phyloP scores from a whole-genome alignment of 2,329 filamentous ascomycete species.

The Hirsutella thompsonii region DNA sequence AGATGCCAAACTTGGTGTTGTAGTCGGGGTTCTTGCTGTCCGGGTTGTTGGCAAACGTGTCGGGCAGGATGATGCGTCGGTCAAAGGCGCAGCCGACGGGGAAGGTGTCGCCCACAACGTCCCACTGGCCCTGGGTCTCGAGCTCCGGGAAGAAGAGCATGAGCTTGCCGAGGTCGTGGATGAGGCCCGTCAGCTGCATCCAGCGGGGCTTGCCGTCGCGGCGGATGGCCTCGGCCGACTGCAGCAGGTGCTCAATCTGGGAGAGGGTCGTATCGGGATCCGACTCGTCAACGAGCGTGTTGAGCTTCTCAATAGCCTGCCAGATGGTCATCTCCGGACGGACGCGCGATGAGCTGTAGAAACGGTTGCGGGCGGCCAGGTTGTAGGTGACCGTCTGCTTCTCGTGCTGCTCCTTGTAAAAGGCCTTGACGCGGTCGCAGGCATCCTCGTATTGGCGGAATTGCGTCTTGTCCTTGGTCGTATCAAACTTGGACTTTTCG shows the following conservation, averaged over 20 bases:
- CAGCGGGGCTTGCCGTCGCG: constrained; percentile 71
- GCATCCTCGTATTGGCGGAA: constrained; percentile 78
- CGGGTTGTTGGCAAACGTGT: constrained; percentile 65
- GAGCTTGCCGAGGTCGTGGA: constrained; percentile 71
- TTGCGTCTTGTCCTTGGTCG: constrained; percentile 63
- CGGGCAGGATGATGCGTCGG: constrained; percentile 65
- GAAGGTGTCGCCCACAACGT: constrained; percentile 81
- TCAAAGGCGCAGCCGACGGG: constrained; percentile 67
- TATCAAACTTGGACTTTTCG: constrained; percentile 51
- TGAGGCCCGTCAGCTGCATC: constrained; percentile 68
- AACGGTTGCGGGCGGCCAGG: constrained; percentile 54
- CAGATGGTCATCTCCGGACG: constrained; percentile 70
- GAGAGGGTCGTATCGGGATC: constrained; percentile 80
- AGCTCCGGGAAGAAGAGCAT: constrained; percentile 59
- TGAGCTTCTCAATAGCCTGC: constrained; percentile 86
- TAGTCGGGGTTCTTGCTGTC: constrained; percentile 62
- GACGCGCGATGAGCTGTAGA: constrained; percentile 43
- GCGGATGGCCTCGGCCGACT: constrained; percentile 80
- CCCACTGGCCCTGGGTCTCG: constrained; percentile 73
- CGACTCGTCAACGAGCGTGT: constrained; percentile 80
- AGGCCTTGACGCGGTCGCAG: constrained; percentile 73
- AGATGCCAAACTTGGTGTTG: constrained; percentile 67
- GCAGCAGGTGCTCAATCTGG: constrained; percentile 82
- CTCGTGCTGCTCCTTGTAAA: constrained; percentile 63
- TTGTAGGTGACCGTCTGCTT: constrained; percentile 77